A percentile compares a stretch with the other conserved stretches of the same genome.
Conservation (phyloP, 2,329 filamentous ascomycete genomes). For the Sarocladiaceae sp. region DNA sequence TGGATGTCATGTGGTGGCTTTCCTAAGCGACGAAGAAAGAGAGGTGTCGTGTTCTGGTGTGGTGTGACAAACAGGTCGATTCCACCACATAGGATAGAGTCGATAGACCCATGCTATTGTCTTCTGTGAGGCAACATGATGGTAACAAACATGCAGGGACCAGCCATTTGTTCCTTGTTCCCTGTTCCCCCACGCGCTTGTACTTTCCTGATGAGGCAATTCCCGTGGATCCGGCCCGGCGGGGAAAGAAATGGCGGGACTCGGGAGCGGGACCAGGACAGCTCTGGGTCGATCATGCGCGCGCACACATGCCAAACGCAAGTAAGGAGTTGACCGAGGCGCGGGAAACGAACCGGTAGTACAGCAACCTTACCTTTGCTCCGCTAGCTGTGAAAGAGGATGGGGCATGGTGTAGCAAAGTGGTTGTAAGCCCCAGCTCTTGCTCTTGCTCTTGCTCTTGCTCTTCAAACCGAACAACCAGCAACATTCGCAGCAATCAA, state of each 20-base stretch:
- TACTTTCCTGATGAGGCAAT: neutral
- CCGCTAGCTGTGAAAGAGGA: neutral
- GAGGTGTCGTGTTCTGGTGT: too few relatives aligned
- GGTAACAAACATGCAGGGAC: too few relatives aligned
- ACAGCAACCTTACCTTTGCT: too few relatives aligned
- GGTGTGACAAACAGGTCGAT: too few relatives aligned
- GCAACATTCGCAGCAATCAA: neutral
- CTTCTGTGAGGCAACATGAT: too few relatives aligned
- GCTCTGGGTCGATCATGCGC: neutral
- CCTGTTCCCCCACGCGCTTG: neutral
- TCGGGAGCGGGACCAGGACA: neutral
- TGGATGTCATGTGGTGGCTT: too few relatives aligned
- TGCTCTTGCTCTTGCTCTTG: neutral
- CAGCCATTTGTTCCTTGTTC: too few relatives aligned
- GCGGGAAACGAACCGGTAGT: neutral
- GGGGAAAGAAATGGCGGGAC: too few relatives aligned
- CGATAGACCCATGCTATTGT: too few relatives aligned
- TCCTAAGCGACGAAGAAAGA: too few relatives aligned
- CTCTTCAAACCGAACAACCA: neutral
- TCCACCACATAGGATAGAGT: too few relatives aligned
- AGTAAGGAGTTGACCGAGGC: too few relatives aligned
- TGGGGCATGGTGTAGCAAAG: neutral
- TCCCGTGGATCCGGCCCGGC: neutral
- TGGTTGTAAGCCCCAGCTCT: neutral
- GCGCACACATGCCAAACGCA: neutral